Percentiles rank a stretch among this genome's conserved stretches.
phyloP scores from a whole-genome alignment of 495 filamentous ascomycete genomes.

The Hypoxylon crocopeplum region DNA sequence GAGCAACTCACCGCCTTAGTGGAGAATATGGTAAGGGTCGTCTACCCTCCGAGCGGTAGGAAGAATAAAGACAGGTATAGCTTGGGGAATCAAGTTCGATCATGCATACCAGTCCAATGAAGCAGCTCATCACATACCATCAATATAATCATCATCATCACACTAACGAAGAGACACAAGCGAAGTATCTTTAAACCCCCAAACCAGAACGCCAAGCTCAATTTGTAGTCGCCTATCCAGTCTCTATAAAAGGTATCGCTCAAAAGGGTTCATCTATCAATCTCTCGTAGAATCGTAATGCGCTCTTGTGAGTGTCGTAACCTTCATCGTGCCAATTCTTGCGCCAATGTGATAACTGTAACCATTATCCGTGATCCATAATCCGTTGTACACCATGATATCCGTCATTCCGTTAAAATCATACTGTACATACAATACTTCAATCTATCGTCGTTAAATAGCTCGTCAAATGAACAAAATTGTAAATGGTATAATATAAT shows the following conservation, averaged over 20 bases:
- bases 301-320: conserved; percentile 6
- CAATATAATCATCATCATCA: no score
- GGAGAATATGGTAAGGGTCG: no score
- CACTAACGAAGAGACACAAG: background rate
- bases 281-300: conserved; percentile 28
- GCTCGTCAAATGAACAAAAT: background rate
- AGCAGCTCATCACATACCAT: background rate
- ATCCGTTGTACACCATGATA: conserved; percentile 24
- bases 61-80: no score
- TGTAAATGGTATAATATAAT: conserved; percentile 1
- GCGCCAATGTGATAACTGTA: background rate
- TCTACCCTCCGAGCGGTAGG: no score
- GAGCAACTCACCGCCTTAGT: no score
- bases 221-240: conserved; percentile 25
- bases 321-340: conserved; percentile 3
- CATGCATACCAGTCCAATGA: no score
- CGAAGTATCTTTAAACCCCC: background rate
- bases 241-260: conserved; percentile 29
- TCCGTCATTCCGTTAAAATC: conserved; percentile 14
- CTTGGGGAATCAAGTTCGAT: no score
- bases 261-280: conserved; percentile 8
- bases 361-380: conserved; percentile 17
- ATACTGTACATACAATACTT: conserved; percentile 14
- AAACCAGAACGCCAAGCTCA: conserved; percentile 6
- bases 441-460: conserved; percentile 21